phyloP scores from a whole-genome alignment of 225 moss, liverwort and hornwort genomes.

The Polytrichum commune region DNA sequence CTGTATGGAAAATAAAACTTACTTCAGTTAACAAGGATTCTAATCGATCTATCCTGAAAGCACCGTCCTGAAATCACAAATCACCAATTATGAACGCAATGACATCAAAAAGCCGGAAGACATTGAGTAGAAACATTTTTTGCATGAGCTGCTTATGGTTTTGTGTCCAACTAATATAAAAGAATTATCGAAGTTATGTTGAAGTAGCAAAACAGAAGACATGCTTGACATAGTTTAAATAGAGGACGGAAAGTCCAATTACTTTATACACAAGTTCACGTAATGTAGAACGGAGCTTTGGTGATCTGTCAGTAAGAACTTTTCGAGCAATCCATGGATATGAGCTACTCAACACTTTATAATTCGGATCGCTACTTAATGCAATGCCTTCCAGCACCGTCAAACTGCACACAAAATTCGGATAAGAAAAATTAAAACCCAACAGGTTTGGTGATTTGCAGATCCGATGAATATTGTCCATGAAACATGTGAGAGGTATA shows the following conservation, averaged over 20 bases:
- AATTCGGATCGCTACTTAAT: conserved; percentile 82
- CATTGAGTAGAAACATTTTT: no score
- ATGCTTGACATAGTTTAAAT: not conserved
- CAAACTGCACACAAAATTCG: conserved; percentile 55
- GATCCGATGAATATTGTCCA: no score
- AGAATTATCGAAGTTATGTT: no score
- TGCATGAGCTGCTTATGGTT: no score
- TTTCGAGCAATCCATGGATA: conserved; percentile 99
- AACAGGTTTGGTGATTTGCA: no score
- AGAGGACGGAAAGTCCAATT: not conserved
- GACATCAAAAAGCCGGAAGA: no score
- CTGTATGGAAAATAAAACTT: not conserved
- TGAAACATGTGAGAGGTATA: no score
- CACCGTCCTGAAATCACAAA: conserved; percentile 61
- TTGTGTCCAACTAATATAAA: no score
- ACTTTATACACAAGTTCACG: conserved; percentile 88
- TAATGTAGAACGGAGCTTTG: conserved; percentile 76
- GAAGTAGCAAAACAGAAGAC: no score
- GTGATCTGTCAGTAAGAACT: conserved; percentile 87
- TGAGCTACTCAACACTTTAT: conserved; percentile 96
- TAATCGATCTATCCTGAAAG: conserved; percentile 82
- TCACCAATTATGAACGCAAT: not conserved
- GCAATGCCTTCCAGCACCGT: conserved; percentile 98
- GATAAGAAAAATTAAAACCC: not conserved
- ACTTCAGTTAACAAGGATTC: conserved; percentile 92